A percentile compares a stretch with the other conserved stretches of the same genome.
Conservation (phyloP, 2,329 filamentous ascomycete species). For the Diatrype stigma region DNA sequence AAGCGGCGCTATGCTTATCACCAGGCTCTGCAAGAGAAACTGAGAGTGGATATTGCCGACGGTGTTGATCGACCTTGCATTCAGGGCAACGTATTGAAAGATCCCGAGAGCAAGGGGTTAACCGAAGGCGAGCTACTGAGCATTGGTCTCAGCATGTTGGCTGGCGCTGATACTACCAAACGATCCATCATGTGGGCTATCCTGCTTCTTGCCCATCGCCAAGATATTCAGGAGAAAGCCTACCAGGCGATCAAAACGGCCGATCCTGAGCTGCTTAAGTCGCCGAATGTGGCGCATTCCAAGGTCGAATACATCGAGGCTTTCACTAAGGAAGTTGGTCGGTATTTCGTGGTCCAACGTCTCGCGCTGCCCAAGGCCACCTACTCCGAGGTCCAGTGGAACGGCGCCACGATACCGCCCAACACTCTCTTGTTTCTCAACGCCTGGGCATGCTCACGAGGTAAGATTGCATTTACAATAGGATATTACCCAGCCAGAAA, state of each 20-base stretch:
- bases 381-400: constrained; percentile 20
- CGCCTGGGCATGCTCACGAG: constrained; percentile 25
- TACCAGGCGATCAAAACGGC: constrained; percentile 14
- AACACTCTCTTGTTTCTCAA: constrained; percentile 41
- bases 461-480: too few species aligned
- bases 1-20: constrained; percentile 55
- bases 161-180: constrained; percentile 25
- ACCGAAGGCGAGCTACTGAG: constrained; percentile 64
- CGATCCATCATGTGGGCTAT: constrained; percentile 24
- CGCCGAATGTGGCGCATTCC: constrained; percentile 12
- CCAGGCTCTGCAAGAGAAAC: constrained; percentile 49
- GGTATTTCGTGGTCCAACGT: constrained; percentile 15
- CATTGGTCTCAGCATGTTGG: constrained; percentile 60
- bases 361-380: constrained; percentile 17
- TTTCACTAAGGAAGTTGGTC: constrained; percentile 15
- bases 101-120: constrained; percentile 57
- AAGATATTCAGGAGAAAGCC: constrained; percentile 23
- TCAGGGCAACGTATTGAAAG: constrained; percentile 62
- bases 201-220: constrained; percentile 23
- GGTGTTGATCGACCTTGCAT: constrained; percentile 65
- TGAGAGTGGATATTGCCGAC: constrained; percentile 54
- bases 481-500: too few species aligned
- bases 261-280: constrained; percentile 7
- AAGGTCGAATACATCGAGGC: constrained; percentile 15
- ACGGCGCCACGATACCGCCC: constrained; percentile 40